A percentile compares a stretch with the other conserved stretches of the same genome.
Evolutionary conservation across 495 filamentous ascomycete species (phyloP).

Genomic region (Penicillium pulvis): DNA sequence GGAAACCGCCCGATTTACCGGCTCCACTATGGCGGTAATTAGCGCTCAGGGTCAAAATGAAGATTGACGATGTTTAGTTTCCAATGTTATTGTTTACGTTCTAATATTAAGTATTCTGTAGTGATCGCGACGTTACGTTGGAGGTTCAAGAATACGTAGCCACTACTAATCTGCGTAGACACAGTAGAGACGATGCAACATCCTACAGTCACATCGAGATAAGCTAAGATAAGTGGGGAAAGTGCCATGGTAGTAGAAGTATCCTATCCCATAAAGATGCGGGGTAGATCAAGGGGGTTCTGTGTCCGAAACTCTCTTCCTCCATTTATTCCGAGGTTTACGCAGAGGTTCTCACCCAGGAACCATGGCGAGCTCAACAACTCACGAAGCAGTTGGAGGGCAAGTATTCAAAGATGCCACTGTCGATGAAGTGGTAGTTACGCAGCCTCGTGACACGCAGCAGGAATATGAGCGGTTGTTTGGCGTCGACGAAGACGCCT

Average conservation of each 20-base stretch:
- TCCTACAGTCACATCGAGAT: background rate
- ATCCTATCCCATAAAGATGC: constrained; percentile 7
- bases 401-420: constrained; percentile 9
- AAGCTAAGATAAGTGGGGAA: background rate
- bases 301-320: constrained; percentile 1
- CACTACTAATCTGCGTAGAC: background rate
- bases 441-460: constrained; percentile 19
- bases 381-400: background rate
- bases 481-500: constrained; percentile 39
- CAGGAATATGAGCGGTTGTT: constrained; percentile 45
- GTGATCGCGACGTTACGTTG: background rate
- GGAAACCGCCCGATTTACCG: constrained; percentile 1
- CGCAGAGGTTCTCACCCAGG: background rate
- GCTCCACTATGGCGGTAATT: background rate
- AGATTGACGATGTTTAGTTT: too few species aligned
- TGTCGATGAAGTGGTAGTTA: constrained; percentile 9
- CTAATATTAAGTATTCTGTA: too few species aligned
- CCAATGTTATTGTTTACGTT: too few species aligned
- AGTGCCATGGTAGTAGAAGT: background rate
- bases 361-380: constrained; percentile 9
- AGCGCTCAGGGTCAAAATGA: background rate
- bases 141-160: background rate
- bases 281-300: constrained; percentile 16
- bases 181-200: background rate
- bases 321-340: constrained; percentile 8